These are phyloP conservation scores for Decorospora gaudefroyi DNA, from an alignment of 2,329 filamentous ascomycete genomes.

Conservation along the genomic window DNA sequence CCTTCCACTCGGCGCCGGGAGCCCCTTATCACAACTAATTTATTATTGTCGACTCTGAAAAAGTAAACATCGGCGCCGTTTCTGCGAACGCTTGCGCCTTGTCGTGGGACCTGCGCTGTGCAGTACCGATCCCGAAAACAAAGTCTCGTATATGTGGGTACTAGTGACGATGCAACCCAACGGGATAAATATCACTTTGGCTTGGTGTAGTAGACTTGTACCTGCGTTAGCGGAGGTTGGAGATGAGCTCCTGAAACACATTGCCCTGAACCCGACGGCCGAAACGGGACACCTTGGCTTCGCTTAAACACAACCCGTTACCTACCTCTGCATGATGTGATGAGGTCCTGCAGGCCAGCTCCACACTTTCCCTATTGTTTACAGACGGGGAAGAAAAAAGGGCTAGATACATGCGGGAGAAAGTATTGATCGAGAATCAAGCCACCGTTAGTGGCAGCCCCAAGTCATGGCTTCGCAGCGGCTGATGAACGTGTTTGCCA, in stretches of 20 bases:
- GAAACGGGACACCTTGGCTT: constrained; percentile 29
- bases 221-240: constrained; percentile 44
- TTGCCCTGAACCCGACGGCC: constrained; percentile 28
- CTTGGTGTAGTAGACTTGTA: constrained; percentile 35
- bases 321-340: constrained; percentile 25
- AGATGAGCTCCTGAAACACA: constrained; percentile 41
- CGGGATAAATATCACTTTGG: constrained; percentile 45
- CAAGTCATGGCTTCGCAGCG: constrained; percentile 27
- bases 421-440: constrained; percentile 14
- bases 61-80: constrained; percentile 16
- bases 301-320: constrained; percentile 25
- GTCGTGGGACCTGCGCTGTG: constrained; percentile 28
- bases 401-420: constrained; percentile 23
- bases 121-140: constrained; percentile 41
- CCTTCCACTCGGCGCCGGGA: background rate
- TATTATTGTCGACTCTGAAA: constrained; percentile 8
- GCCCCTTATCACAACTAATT: constrained; percentile 6
- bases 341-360: constrained; percentile 14
- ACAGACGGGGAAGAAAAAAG: constrained; percentile 22
- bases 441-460: constrained; percentile 18
- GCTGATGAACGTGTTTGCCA: constrained; percentile 12
- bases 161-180: constrained; percentile 27
- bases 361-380: constrained; percentile 21
- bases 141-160: constrained; percentile 15
- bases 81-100: constrained; percentile 38